phyloP scores from a whole-genome alignment of 148 eudicot species.

The Cornus suecica region DNA sequence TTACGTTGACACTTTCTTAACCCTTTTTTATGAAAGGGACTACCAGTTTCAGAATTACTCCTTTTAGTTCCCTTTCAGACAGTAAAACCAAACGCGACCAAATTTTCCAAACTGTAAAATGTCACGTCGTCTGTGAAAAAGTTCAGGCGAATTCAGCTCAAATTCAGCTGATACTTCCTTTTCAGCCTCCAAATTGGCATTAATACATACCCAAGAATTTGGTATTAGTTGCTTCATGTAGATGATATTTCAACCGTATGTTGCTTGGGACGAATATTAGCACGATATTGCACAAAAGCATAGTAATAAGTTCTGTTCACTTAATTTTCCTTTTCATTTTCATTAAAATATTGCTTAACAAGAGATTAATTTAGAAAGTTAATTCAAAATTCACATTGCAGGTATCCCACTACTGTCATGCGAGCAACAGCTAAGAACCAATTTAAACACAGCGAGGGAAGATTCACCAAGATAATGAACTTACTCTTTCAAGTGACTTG shows the following conservation, averaged over 20 bases:
- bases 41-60: too few species aligned
- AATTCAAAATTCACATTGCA: not conserved
- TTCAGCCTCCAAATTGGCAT: too few species aligned
- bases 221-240: not conserved
- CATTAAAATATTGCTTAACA: not conserved
- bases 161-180: too few species aligned
- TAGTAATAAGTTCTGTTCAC: not conserved
- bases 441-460: not conserved
- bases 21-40: too few species aligned
- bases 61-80: too few species aligned
- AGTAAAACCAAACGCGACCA: too few species aligned
- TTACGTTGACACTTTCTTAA: too few species aligned
- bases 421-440: not conserved
- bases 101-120: too few species aligned
- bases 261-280: not conserved
- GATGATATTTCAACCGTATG: not conserved
- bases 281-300: not conserved
- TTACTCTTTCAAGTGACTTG: constrained; percentile 75
- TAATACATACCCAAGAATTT: too few species aligned
- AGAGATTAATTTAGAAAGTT: too few species aligned
- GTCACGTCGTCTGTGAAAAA: too few species aligned
- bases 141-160: too few species aligned
- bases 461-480: constrained; percentile 19
- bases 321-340: not conserved
- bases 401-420: not conserved